Evolutionary conservation across 2,329 filamentous ascomycete genomes (phyloP), one percentile per base, ranked within the genome.

Genomic region (Paraphaeosphaeria minitans): DNA sequence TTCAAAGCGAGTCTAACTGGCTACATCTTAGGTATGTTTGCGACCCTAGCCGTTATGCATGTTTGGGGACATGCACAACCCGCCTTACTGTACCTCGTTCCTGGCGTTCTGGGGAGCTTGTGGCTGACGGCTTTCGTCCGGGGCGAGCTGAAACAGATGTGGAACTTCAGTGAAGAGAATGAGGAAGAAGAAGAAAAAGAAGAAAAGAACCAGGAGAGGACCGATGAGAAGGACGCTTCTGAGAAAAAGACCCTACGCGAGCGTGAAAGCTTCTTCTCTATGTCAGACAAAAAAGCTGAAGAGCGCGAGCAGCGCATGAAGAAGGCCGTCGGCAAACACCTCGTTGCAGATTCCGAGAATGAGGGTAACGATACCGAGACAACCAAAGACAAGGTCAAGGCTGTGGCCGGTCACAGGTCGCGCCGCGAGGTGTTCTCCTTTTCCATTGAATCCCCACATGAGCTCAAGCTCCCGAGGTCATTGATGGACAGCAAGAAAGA

Each of bases 1-100:
- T 98, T 99, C 75, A 83, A 86, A 58, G 89, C 92, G 5, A 86
- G 89, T 37, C 72, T 97, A 61, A 68, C 84, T 1, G 94, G 93
- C 0, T 99, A 98, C 75, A 69, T 90, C 0, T 49, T 88, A 3
- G 93, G 92, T 0, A 91, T 98, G 87, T 61, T 92, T 2, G 81
- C 83, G 2, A 97, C 94, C 0, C 77, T 97, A 19, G 80, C 84
- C 0, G 90, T 93, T 68, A 89, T 98, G 78, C 82, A 93, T 51
- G 79, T 92, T 10, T 95, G 87, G 70, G 84, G 89, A 48, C 92
- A 92, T 62, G 92, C 91, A 2, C 94, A 99, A 73, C 94, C 94
- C 0, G 94, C 95, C 8, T 82, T 99, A 33, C 80, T 99, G 14
- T 98, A 98, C 73, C 86, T 99, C 7, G 95, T 98, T 0, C 94